These are phyloP conservation scores for Picea engelmannii DNA, from an alignment of 83 land plant genomes.

Conservation along the genomic window DNA sequence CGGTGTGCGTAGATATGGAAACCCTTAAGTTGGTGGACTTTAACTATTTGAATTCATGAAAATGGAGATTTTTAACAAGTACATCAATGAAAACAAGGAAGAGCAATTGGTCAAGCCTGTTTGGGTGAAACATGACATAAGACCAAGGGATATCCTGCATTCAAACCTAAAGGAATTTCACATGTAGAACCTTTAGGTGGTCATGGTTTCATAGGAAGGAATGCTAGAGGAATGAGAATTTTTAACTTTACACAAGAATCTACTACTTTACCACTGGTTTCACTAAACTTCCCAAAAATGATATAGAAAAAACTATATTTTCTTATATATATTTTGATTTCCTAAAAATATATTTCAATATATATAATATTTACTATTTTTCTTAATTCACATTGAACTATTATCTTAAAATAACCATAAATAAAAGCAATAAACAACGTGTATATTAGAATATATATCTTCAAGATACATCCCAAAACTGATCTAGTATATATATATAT, in stretches of 20 bases:
- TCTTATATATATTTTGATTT: too few relatives aligned
- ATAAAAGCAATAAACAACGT: too few relatives aligned
- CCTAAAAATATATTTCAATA: too few relatives aligned
- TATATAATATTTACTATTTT: too few relatives aligned
- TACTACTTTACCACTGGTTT: slow-evolving; percentile 4
- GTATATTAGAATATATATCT: too few relatives aligned
- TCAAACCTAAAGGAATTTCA: slow-evolving; percentile 11
- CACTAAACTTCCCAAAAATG: too few relatives aligned
- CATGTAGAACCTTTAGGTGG: slow-evolving; percentile 11
- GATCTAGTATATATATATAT: too few relatives aligned
- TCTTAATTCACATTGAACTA: too few relatives aligned
- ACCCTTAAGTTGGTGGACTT: slow-evolving; percentile 37
- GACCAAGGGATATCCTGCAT: neutral
- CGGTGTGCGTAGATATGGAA: slow-evolving; percentile 22
- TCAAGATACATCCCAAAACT: too few relatives aligned
- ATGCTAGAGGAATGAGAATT: slow-evolving; percentile 11
- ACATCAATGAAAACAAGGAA: slow-evolving; percentile 19
- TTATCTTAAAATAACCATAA: too few relatives aligned
- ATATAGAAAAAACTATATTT: too few relatives aligned
- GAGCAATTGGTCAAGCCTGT: slow-evolving; percentile 16
- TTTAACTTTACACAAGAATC: slow-evolving; percentile 20
- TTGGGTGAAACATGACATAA: slow-evolving; percentile 4
- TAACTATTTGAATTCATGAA: slow-evolving; percentile 12
- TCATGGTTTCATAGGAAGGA: slow-evolving; percentile 9
- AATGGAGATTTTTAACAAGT: slow-evolving; percentile 21